Conservation (phyloP, 2,329 filamentous ascomycete genomes). For the Fusarium buharicum region DNA sequence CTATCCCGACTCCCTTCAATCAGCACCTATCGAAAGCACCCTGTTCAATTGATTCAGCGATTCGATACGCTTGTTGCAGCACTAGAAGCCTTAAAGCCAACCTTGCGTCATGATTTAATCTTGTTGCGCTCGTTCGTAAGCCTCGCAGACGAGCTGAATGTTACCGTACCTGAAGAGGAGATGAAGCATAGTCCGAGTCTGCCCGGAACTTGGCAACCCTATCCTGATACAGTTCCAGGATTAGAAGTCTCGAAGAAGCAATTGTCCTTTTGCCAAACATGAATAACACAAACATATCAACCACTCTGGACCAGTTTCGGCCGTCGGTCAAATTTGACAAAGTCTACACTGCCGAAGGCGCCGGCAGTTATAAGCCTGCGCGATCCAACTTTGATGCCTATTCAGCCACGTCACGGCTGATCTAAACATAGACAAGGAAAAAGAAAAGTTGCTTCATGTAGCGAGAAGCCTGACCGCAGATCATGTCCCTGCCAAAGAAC, state of each 20-base stretch:
- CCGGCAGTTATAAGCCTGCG: slow-evolving; percentile 21
- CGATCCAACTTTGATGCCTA: slow-evolving; percentile 21
- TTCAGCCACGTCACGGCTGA: slow-evolving; percentile 11
- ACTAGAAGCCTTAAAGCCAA: too few relatives aligned
- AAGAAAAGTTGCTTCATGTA: slow-evolving; percentile 13
- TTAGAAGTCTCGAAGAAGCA: slow-evolving; percentile 12
- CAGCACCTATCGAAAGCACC: too few relatives aligned
- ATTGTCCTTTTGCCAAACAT: slow-evolving; percentile 19
- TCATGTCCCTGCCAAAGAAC: slow-evolving; percentile 16
- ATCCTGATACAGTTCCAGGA: not conserved
- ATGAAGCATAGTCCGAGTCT: not conserved
- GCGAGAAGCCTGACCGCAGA: slow-evolving; percentile 28
- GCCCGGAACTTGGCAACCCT: slow-evolving; percentile 13
- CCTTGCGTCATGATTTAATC: not conserved
- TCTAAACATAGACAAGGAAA: slow-evolving; percentile 11
- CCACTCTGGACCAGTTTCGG: slow-evolving; percentile 1
- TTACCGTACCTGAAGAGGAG: not conserved
- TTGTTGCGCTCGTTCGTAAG: slow-evolving; percentile 8
- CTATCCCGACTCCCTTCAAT: too few relatives aligned
- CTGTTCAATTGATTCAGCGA: too few relatives aligned
- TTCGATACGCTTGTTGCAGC: too few relatives aligned
- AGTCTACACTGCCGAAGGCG: slow-evolving; percentile 19
- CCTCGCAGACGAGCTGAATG: not conserved
- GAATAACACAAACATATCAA: slow-evolving; percentile 11
- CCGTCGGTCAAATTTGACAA: slow-evolving; percentile 14